Evolutionary conservation across 225 moss, liverwort and hornwort genomes (phyloP).

Genomic region (Pleurozium schreberi): DNA sequence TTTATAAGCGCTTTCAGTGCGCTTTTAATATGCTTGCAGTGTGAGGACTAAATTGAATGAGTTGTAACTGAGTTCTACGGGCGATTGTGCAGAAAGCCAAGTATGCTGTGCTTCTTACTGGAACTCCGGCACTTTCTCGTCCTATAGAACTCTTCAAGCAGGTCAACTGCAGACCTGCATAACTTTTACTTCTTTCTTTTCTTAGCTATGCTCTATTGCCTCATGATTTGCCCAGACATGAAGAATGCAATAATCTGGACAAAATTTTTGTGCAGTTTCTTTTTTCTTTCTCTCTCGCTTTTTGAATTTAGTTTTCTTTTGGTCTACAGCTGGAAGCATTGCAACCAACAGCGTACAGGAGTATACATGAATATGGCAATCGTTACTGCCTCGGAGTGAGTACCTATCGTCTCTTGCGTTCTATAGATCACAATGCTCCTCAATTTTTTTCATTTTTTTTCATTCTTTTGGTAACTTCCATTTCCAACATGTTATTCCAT

Average conservation of each 20-base stretch:
- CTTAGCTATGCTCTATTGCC: background rate
- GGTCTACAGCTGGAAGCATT: slow-evolving; percentile 80
- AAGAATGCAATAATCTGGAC: background rate
- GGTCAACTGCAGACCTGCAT: slow-evolving; percentile 17
- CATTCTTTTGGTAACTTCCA: background rate
- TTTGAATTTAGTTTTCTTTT: background rate
- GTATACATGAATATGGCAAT: slow-evolving; percentile 79
- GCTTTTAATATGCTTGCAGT: background rate
- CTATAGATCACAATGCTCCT: background rate
- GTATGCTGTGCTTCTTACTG: slow-evolving; percentile 86
- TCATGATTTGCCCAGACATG: background rate
- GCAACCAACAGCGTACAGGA: slow-evolving; percentile 78
- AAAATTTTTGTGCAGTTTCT: background rate
- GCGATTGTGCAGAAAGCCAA: slow-evolving; percentile 74
- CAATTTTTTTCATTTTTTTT: background rate
- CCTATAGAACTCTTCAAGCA: slow-evolving; percentile 98
- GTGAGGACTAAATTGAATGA: background rate
- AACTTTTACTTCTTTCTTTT: background rate
- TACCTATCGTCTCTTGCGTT: background rate
- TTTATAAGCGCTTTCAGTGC: background rate
- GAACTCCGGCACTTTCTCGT: slow-evolving; percentile 92
- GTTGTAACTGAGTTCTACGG: background rate
- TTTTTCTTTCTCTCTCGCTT: background rate
- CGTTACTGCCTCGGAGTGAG: slow-evolving; percentile 96
- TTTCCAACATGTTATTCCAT: background rate